Base-by-base conservation (phyloP, 192 early-diverging fungal species). In the Backusella luteola region DNA sequence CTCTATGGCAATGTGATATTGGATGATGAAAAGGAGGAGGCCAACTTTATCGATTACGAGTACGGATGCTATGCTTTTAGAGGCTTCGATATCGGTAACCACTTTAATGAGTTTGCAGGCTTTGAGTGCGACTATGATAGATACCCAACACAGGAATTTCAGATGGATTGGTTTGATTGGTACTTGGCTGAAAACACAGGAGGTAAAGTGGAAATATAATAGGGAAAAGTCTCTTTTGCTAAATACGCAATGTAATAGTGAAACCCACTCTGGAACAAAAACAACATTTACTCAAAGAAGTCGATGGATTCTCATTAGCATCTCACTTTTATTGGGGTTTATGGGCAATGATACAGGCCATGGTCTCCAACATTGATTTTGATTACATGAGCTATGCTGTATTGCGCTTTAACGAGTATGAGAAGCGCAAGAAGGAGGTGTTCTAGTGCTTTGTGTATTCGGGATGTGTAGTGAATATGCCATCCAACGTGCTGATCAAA, bases 31-130 rank as follows among this genome's bases (percentile, higher is more conserved):
- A 84, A 81, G 73, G 15, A 34, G 4, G 81, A 86, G 34, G 91
- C 91, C 7, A 86, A 85, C 59, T 97, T 96, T 80, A 99, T 97
- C 74, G 96, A 99, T 82, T 96, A 97, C 77, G 97, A 98, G 74
- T 98, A 98, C 79, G 96, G 92, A 2, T 89, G 84, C 8, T 93
- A 93, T 81, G 90, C 89, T 34, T 94, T 90, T 80, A 89, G 96
- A 49, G 96, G 90, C 3, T 99, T 98, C 82, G 97, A 99, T 79
- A 96, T 99, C 73, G 96, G 90, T 49, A 99, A 99, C 79, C 96
- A 98, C 83, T 99, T 97, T 79, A 94, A 93, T 82, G 97, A 99
- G 78, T 93, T 89, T 80, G 94, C 92, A n/a, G 95, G 96, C 5
- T 99, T 98, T 80, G 97, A 99, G 73, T 99, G 97, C 84, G 94